A percentile compares a stretch with the other conserved stretches of the same genome.
Evolutionary conservation across 2,329 filamentous ascomycete genomes (phyloP).

Genomic region (Thelonectria blattea): DNA sequence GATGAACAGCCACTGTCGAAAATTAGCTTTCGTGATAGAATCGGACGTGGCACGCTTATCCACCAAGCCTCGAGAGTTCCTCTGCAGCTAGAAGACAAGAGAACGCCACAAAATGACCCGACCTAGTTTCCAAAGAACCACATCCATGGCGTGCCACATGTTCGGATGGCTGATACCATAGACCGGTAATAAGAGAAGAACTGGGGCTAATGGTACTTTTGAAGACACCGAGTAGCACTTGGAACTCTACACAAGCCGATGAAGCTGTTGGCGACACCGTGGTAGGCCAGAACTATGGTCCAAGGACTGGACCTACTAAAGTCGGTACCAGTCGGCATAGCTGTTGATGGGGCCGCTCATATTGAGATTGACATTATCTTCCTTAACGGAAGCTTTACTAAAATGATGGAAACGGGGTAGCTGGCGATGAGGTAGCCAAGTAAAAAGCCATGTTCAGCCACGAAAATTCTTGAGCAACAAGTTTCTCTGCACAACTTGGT

Average conservation of each 20-base stretch:
- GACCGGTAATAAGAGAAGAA: background rate
- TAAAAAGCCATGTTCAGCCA: conserved; percentile 3
- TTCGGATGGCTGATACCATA: conserved; percentile 8
- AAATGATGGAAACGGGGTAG: conserved; percentile 2
- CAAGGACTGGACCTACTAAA: background rate
- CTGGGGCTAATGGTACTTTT: conserved; percentile 3
- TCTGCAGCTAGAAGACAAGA: background rate
- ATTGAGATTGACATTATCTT: conserved; percentile 2
- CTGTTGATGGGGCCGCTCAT: background rate
- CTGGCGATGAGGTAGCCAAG: conserved; percentile 2
- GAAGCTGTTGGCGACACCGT: background rate
- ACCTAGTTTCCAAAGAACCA: conserved; percentile 8
- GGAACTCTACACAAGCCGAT: background rate
- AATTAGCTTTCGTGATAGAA: background rate
- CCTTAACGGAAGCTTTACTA: background rate
- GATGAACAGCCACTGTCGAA: conserved; percentile 3
- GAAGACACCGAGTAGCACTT: background rate
- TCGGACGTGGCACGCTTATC: background rate
- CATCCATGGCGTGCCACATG: background rate
- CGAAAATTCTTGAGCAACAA: conserved; percentile 4
- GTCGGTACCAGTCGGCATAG: background rate
- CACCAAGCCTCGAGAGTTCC: conserved; percentile 2
- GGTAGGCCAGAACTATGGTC: background rate
- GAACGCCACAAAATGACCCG: background rate
- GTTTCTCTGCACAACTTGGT: background rate